Percentiles rank a stretch among this genome's conserved stretches.
Evolutionary conservation across 805 yeast genomes (phyloP).

Genomic region (Wickerhamomyces subpelliculosus): DNA sequence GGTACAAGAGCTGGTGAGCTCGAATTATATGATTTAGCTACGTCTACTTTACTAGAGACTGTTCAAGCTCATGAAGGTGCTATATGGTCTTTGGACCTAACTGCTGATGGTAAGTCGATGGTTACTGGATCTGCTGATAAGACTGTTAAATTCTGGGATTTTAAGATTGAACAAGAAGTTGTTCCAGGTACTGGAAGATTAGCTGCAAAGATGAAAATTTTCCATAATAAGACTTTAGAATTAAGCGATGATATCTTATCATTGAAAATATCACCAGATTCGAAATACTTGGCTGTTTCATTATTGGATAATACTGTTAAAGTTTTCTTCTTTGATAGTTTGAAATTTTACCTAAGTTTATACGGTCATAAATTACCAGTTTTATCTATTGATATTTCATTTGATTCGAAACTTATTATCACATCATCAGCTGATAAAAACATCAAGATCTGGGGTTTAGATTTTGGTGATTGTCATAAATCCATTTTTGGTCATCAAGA

Average conservation of each 20-base stretch:
- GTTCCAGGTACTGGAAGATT: slow-evolving; percentile 61
- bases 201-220: slow-evolving; percentile 48
- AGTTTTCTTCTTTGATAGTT: slow-evolving; percentile 79
- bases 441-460: slow-evolving; percentile 97
- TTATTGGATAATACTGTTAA: slow-evolving; percentile 92
- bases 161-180: slow-evolving; percentile 57
- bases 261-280: slow-evolving; percentile 75
- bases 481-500: slow-evolving; percentile 97
- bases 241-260: slow-evolving; percentile 78
- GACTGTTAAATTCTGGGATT: slow-evolving; percentile 82
- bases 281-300: slow-evolving; percentile 72
- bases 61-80: slow-evolving; percentile 79
- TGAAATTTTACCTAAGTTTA: slow-evolving; percentile 80
- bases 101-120: slow-evolving; percentile 77
- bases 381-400: slow-evolving; percentile 82
- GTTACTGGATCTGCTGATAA: slow-evolving; percentile 95
- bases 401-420: slow-evolving; percentile 78
- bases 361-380: slow-evolving; percentile 98
- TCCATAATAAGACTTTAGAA: slow-evolving; percentile 78
- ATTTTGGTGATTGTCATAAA: slow-evolving; percentile 97
- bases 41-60: slow-evolving; percentile 65
- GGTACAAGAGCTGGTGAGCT: slow-evolving; percentile 87
- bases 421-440: slow-evolving; percentile 97
- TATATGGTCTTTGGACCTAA: slow-evolving; percentile 85
- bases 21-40: slow-evolving; percentile 79